Evolutionary conservation across 2,329 filamentous ascomycete genomes (phyloP).

Genomic region (Diaporthe aspalathi): DNA sequence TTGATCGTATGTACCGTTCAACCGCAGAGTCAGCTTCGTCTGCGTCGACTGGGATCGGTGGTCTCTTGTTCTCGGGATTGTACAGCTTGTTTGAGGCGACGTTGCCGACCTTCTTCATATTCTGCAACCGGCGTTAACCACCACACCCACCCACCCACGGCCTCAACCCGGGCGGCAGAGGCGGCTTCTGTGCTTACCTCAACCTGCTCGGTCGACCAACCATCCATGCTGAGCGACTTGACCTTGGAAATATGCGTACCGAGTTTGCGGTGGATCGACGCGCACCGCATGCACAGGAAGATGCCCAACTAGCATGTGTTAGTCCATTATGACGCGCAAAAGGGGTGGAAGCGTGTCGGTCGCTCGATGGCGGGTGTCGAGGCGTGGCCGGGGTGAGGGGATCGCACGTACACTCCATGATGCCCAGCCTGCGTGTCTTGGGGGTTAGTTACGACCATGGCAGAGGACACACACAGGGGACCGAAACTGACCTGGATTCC

Average conservation of each 20-base stretch:
- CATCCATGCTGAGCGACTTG: constrained; percentile 99
- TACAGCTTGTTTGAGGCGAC: constrained; percentile 85
- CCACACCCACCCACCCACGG: neutral
- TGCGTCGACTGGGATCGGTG: constrained; percentile 86
- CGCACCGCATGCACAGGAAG: constrained; percentile 98
- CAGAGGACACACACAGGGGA: constrained; percentile 24
- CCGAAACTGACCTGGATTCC: constrained; percentile 82
- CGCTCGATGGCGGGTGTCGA: constrained; percentile 38
- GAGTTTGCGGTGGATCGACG: constrained; percentile 92
- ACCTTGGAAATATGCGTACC: constrained; percentile 99
- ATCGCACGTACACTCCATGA: constrained; percentile 86
- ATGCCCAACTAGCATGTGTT: constrained; percentile 78
- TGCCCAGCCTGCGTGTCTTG: constrained; percentile 78
- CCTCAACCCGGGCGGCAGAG: no score
- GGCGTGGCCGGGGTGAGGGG: constrained; percentile 32
- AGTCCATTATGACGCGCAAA: constrained; percentile 4
- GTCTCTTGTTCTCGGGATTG: constrained; percentile 85
- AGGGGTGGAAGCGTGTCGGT: neutral
- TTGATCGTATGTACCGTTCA: constrained; percentile 94
- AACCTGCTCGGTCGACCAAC: constrained; percentile 94
- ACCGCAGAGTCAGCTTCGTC: constrained; percentile 95
- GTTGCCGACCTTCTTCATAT: constrained; percentile 95
- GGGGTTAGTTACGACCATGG: constrained; percentile 46
- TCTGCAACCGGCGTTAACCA: constrained; percentile 62
- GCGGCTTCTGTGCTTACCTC: constrained; percentile 71